Conservation (phyloP, 2,329 filamentous ascomycete genomes). For the Hymenoscyphus infarciens region DNA sequence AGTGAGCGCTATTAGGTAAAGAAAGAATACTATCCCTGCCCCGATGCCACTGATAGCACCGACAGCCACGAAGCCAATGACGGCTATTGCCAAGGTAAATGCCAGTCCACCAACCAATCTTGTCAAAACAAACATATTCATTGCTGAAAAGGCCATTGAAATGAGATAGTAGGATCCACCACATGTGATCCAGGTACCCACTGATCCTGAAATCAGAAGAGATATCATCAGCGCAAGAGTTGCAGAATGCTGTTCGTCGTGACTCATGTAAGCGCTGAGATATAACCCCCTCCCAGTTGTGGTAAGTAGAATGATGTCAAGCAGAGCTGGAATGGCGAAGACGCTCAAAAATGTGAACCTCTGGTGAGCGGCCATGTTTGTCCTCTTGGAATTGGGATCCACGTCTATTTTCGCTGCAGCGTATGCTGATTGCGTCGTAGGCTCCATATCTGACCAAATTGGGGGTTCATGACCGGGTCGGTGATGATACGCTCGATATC, state of each 20-base stretch:
- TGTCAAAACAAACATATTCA: conserved; percentile 42
- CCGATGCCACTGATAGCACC: conserved; percentile 42
- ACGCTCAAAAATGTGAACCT: conserved; percentile 48
- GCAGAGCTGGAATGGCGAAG: conserved; percentile 59
- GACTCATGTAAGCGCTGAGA: conserved; percentile 53
- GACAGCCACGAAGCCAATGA: conserved; percentile 50
- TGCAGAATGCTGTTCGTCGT: conserved; percentile 50
- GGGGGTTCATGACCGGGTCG: conserved; percentile 47
- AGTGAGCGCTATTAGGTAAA: conserved; percentile 55
- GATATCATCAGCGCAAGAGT: conserved; percentile 54
- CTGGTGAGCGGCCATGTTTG: conserved; percentile 38
- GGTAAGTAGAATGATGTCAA: conserved; percentile 58
- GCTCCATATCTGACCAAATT: conserved; percentile 46
- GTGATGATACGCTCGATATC: conserved; percentile 42
- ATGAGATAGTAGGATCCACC: conserved; percentile 60
- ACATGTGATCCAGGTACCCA: conserved; percentile 61
- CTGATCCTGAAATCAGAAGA: conserved; percentile 55
- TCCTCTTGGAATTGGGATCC: conserved; percentile 43
- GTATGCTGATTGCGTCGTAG: conserved; percentile 47
- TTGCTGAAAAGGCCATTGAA: conserved; percentile 48
- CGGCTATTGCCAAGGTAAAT: conserved; percentile 40
- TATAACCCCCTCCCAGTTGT: conserved; percentile 59
- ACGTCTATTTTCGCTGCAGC: conserved; percentile 50
- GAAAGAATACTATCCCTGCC: conserved; percentile 53
- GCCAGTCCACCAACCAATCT: conserved; percentile 48